Conservation (phyloP, 495 filamentous ascomycete genomes). For the Chlorociboria aeruginascens region DNA sequence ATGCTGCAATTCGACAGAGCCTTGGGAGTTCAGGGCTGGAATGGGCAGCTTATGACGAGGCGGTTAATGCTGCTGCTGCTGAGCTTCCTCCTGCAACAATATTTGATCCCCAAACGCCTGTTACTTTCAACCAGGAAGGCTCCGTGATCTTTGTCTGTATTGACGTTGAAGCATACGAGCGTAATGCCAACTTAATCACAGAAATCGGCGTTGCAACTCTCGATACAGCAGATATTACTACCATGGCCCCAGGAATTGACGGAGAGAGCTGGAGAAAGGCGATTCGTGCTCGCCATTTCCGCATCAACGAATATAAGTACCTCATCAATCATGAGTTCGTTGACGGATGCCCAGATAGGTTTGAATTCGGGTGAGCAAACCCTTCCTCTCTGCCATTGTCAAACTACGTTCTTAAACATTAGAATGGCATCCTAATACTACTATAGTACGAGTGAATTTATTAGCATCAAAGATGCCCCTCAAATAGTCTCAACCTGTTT, state of each 20-base stretch:
- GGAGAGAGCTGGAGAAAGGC: constrained; percentile 50
- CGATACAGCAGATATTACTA: constrained; percentile 50
- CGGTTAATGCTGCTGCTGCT: not conserved
- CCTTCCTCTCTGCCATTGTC: not conserved
- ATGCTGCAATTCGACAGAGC: not conserved
- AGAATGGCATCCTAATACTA: constrained; percentile 3
- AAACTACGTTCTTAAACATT: not conserved
- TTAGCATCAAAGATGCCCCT: constrained; percentile 27
- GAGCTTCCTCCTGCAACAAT: not conserved
- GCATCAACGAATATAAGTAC: constrained; percentile 54
- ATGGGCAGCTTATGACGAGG: constrained; percentile 5
- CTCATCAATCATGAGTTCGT: constrained; percentile 54
- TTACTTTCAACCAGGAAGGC: constrained; percentile 31
- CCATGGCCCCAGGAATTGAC: constrained; percentile 42
- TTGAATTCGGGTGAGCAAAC: constrained; percentile 56
- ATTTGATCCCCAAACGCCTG: constrained; percentile 10
- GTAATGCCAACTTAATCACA: constrained; percentile 47
- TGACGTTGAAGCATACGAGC: constrained; percentile 75
- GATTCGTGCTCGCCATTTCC: constrained; percentile 63
- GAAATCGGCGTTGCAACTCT: constrained; percentile 80
- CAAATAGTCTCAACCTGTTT: constrained; percentile 35
- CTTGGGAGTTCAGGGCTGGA: not conserved
- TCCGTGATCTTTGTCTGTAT: constrained; percentile 61
- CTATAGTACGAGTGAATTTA: constrained; percentile 26
- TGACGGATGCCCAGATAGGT: constrained; percentile 55